These are phyloP conservation scores for Pyricularia sp. DNA, from an alignment of 2,329 filamentous ascomycete genomes.

Conservation along the genomic window DNA sequence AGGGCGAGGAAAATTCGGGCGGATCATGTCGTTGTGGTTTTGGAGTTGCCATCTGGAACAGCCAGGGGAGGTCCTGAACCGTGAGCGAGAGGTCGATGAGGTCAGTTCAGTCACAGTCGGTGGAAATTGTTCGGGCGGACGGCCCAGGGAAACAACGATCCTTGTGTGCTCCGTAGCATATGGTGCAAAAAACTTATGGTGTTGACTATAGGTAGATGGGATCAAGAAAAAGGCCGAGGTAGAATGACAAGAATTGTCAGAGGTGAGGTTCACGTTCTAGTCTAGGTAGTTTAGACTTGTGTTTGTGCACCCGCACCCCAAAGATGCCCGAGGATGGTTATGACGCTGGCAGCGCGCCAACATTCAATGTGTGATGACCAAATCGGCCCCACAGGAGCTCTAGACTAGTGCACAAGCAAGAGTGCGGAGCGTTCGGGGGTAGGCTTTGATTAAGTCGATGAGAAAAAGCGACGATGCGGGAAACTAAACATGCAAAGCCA, in stretches of 20 bases:
- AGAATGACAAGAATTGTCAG: neutral
- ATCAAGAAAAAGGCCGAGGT: neutral
- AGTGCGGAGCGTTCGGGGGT: neutral
- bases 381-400: neutral
- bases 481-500: neutral
- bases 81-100: neutral
- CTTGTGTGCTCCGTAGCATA: neutral
- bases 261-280: neutral
- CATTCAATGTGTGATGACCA: neutral
- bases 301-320: neutral
- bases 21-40: conserved; percentile 27
- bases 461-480: neutral
- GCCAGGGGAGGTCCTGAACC: conserved; percentile 38
- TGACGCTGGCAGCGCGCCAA: neutral
- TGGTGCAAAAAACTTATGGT: neutral
- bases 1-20: conserved; percentile 14
- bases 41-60: conserved; percentile 41
- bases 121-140: neutral
- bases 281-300: neutral
- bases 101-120: conserved; percentile 1
- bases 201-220: neutral
- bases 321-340: neutral
- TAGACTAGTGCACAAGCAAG: neutral
- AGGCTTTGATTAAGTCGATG: neutral
- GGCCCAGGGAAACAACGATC: neutral